phyloP scores from a whole-genome alignment of 768 basidiomycete species.

The Calocera viscosa region DNA sequence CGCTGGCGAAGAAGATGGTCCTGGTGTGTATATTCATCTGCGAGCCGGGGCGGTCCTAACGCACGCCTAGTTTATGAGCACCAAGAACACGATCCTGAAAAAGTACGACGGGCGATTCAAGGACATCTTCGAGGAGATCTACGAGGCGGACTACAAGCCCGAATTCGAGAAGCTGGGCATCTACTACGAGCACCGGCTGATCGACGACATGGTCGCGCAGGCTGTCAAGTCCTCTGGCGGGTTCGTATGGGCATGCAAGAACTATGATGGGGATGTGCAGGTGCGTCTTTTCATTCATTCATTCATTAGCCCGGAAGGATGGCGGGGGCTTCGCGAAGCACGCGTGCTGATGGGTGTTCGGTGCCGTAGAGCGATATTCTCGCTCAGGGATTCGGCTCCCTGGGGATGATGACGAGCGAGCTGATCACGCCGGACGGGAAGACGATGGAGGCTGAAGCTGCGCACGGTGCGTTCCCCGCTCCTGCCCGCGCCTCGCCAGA shows the following conservation, averaged over 20 bases:
- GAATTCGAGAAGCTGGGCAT: conserved; percentile 58
- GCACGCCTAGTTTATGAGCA: conserved; percentile 74
- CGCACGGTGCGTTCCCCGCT: conserved; percentile 50
- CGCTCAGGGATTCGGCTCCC: conserved; percentile 89
- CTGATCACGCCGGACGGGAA: conserved; percentile 89
- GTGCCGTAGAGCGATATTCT: conserved; percentile 73
- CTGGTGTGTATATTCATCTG: conserved; percentile 16
- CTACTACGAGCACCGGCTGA: conserved; percentile 92
- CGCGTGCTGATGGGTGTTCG: neutral
- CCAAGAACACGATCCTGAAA: conserved; percentile 95
- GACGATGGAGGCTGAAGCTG: conserved; percentile 89
- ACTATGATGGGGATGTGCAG: conserved; percentile 68
- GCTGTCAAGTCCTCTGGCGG: conserved; percentile 93
- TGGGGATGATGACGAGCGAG: conserved; percentile 98
- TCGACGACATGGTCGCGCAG: conserved; percentile 98
- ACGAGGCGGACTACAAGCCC: conserved; percentile 61
- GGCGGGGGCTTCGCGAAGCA: neutral
- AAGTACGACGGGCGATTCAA: conserved; percentile 99
- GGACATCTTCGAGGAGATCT: conserved; percentile 97
- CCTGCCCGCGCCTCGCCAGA: conserved; percentile 2
- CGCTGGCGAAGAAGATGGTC: conserved; percentile 39
- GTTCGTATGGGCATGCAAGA: conserved; percentile 65
- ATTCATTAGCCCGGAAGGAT: too few relatives aligned
- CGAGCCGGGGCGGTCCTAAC: neutral
- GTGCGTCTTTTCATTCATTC: conserved; percentile 25